A percentile compares a stretch with the other conserved stretches of the same genome.
Evolutionary conservation across 805 yeast species (phyloP).

Genomic region (Tetrapisispora nanseiensis): DNA sequence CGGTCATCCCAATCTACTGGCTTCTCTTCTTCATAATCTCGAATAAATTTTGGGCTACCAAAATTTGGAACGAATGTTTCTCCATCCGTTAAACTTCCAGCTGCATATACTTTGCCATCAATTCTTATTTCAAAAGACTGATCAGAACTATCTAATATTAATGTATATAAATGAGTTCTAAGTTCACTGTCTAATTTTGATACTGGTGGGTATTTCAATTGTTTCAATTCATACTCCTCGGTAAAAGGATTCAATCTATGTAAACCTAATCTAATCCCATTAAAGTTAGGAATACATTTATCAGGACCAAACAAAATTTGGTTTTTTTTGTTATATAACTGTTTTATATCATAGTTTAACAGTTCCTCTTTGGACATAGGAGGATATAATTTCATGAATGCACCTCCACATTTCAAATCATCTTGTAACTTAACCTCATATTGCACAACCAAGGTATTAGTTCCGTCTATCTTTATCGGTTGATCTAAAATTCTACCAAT

Average conservation of each 20-base stretch:
- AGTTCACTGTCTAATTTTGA: conserved; percentile 45
- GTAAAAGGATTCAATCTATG: conserved; percentile 46
- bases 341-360: conserved; percentile 20
- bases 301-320: conserved; percentile 83
- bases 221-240: conserved; percentile 58
- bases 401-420: conserved; percentile 80
- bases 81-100: conserved; percentile 58
- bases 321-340: conserved; percentile 44
- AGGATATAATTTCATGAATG: conserved; percentile 67
- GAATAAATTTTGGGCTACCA: conserved; percentile 52
- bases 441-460: conserved; percentile 67
- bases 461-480: conserved; percentile 47
- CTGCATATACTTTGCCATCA: conserved; percentile 62
- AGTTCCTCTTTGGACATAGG: conserved; percentile 24
- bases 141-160: conserved; percentile 48
- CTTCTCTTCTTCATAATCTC: conserved; percentile 46
- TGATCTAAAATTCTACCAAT: conserved; percentile 53
- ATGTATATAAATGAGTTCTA: conserved; percentile 62
- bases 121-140: conserved; percentile 71
- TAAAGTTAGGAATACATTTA: conserved; percentile 62
- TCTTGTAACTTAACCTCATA: conserved; percentile 82
- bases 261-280: conserved; percentile 70
- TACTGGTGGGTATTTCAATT: conserved; percentile 51
- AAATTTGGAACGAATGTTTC: conserved; percentile 54
- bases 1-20: conserved; percentile 82